A percentile compares a stretch with the other conserved stretches of the same genome.
Evolutionary conservation across 1,139 yeast species (phyloP).

Genomic region (Nakaseomyces bracarensis): DNA sequence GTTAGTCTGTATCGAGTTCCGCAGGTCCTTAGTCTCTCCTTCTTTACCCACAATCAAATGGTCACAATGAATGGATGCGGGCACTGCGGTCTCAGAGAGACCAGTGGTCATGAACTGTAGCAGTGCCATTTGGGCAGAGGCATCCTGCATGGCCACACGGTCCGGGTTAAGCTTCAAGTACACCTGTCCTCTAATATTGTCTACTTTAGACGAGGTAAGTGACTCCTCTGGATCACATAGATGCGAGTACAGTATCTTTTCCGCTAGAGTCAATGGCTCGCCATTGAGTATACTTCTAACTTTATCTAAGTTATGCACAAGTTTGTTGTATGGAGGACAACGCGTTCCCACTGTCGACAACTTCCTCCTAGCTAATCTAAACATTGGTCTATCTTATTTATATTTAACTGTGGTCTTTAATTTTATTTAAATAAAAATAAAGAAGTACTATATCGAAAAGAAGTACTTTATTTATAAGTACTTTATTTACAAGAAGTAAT

Average conservation of each 20-base stretch:
- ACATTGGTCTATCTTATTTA: too few species aligned
- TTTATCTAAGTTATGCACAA: slow-evolving; percentile 50
- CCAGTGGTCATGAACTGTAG: slow-evolving; percentile 97
- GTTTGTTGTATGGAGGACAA: slow-evolving; percentile 80
- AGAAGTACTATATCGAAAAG: too few species aligned
- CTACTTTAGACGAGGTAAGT: slow-evolving; percentile 41
- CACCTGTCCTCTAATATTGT: slow-evolving; percentile 62
- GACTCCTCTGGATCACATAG: slow-evolving; percentile 78
- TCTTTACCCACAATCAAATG: slow-evolving; percentile 93
- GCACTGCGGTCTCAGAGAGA: slow-evolving; percentile 74
- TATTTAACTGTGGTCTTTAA: too few species aligned
- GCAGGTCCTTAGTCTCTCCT: slow-evolving; percentile 76
- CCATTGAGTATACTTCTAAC: slow-evolving; percentile 59
- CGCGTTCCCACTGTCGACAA: slow-evolving; percentile 39
- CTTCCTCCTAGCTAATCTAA: slow-evolving; percentile 18
- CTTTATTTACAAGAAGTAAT: too few species aligned
- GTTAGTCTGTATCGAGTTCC: slow-evolving; percentile 69
- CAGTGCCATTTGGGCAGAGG: slow-evolving; percentile 96
- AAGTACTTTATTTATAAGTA: too few species aligned
- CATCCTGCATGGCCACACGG: slow-evolving; percentile 99
- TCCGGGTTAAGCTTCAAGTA: slow-evolving; percentile 93
- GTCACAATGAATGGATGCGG: slow-evolving; percentile 94
- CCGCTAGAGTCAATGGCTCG: slow-evolving; percentile 83
- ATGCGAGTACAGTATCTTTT: slow-evolving; percentile 88
- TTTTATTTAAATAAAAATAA: too few species aligned